Conservation (phyloP, 306 rosid genomes). For the Abrus pulchellus region DNA sequence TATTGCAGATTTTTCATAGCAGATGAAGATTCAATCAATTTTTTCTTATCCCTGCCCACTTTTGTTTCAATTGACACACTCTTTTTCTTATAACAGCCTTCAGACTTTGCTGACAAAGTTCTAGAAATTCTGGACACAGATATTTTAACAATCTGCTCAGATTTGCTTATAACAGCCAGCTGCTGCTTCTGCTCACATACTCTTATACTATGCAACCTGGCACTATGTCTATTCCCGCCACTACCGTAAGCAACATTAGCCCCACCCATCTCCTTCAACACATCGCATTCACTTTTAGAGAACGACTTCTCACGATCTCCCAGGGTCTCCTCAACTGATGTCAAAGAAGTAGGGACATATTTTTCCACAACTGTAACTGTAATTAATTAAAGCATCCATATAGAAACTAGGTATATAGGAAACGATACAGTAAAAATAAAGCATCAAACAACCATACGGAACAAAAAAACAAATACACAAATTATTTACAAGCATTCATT, state of each 20-base stretch:
- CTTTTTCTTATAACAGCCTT: slow-evolving; percentile 38
- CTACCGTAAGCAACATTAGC: slow-evolving; percentile 29
- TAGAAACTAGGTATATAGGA: background rate
- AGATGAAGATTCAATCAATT: slow-evolving; percentile 15
- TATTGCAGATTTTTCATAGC: slow-evolving; percentile 29
- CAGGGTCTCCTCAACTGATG: slow-evolving; percentile 4
- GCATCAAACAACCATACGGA: background rate
- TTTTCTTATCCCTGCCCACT: slow-evolving; percentile 16
- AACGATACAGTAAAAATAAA: background rate
- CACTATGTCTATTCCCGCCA: slow-evolving; percentile 12
- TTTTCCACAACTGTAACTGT: slow-evolving; percentile 35
- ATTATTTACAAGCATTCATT: background rate
- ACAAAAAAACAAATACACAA: background rate
- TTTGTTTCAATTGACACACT: background rate
- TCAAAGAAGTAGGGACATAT: slow-evolving; percentile 1
- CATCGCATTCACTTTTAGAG: slow-evolving; percentile 6
- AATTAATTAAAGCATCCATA: background rate
- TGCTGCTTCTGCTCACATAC: slow-evolving; percentile 35
- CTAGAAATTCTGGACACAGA: slow-evolving; percentile 41
- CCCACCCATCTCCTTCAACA: slow-evolving; percentile 16
- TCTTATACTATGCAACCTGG: slow-evolving; percentile 43
- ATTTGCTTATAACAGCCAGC: slow-evolving; percentile 36
- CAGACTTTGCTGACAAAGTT: slow-evolving; percentile 23
- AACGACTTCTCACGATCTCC: slow-evolving; percentile 7
- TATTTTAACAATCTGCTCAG: slow-evolving; percentile 29